Conservation (phyloP, 345 rosid genomes). For the Gossypium australe region DNA sequence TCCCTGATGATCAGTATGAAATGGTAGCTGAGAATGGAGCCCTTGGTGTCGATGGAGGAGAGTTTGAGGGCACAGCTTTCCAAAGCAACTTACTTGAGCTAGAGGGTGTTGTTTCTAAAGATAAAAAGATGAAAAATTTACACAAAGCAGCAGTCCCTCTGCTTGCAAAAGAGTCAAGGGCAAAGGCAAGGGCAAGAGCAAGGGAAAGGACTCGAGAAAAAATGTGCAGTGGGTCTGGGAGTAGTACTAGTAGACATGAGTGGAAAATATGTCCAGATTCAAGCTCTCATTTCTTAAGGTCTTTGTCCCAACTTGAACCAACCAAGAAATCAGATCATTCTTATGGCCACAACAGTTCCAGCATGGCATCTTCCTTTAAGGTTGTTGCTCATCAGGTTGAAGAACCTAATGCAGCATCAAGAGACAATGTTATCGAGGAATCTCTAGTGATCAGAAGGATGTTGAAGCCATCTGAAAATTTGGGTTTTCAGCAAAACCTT, state of each 20-base stretch:
- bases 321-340: slow-evolving; percentile 16
- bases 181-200: slow-evolving; percentile 56
- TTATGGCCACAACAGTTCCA: neutral
- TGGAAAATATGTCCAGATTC: slow-evolving; percentile 23
- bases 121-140: slow-evolving; percentile 21
- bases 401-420: slow-evolving; percentile 6
- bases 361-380: slow-evolving; percentile 20
- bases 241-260: neutral
- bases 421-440: slow-evolving; percentile 14
- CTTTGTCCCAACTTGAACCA: slow-evolving; percentile 21
- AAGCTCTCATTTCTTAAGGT: slow-evolving; percentile 23
- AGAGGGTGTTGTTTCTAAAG: slow-evolving; percentile 9
- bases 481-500: slow-evolving; percentile 32
- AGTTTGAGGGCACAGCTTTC: slow-evolving; percentile 8
- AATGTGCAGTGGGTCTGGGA: slow-evolving; percentile 16
- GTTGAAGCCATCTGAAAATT: slow-evolving; percentile 27
- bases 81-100: slow-evolving; percentile 7
- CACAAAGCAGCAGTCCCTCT: slow-evolving; percentile 14
- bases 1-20: slow-evolving; percentile 3
- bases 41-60: neutral
- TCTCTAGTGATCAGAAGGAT: slow-evolving; percentile 27
- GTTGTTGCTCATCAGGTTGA: slow-evolving; percentile 16
- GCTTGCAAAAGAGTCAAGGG: slow-evolving; percentile 35
- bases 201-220: slow-evolving; percentile 46
- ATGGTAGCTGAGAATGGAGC: slow-evolving; percentile 1